phyloP scores from a whole-genome alignment of 31 red algal species.

The Odonthalia washingtoniensis region DNA sequence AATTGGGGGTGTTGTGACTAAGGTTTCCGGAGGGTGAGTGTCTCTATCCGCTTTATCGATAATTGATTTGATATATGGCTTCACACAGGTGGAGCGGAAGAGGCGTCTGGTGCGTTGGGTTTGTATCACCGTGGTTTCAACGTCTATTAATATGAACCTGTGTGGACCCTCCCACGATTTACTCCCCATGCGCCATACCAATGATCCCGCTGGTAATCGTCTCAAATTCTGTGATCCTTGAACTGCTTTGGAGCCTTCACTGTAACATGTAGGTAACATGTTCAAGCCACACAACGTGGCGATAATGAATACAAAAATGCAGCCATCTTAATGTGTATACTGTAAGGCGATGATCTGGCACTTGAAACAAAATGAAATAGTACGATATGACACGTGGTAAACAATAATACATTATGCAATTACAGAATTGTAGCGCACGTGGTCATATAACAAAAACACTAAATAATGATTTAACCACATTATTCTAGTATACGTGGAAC shows the following conservation, averaged over 20 bases:
- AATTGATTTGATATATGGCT: constrained; percentile 2
- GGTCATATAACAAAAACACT: no score
- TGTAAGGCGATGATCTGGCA: no score
- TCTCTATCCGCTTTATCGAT: background rate
- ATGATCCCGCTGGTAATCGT: constrained; percentile 19
- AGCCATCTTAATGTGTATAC: no score
- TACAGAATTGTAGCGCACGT: no score
- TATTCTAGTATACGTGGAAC: no score
- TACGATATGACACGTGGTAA: no score
- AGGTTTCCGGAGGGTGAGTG: background rate
- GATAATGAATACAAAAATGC: no score
- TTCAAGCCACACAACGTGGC: no score
- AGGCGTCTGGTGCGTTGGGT: background rate
- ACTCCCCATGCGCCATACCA: constrained; percentile 13
- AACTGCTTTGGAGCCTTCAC: background rate
- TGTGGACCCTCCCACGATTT: constrained; percentile 30
- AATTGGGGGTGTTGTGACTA: background rate
- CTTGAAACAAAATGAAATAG: no score
- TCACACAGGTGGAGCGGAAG: constrained; percentile 29
- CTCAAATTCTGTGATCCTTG: constrained; percentile 5
- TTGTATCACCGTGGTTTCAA: constrained; percentile 49
- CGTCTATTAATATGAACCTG: constrained; percentile 36
- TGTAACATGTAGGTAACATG: no score
- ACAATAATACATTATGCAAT: no score
- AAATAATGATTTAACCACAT: no score